Percentiles rank a stretch among this genome's conserved stretches.
Evolutionary conservation across 2,329 filamentous ascomycete genomes (phyloP).

Genomic region (Raffaelea arxii): DNA sequence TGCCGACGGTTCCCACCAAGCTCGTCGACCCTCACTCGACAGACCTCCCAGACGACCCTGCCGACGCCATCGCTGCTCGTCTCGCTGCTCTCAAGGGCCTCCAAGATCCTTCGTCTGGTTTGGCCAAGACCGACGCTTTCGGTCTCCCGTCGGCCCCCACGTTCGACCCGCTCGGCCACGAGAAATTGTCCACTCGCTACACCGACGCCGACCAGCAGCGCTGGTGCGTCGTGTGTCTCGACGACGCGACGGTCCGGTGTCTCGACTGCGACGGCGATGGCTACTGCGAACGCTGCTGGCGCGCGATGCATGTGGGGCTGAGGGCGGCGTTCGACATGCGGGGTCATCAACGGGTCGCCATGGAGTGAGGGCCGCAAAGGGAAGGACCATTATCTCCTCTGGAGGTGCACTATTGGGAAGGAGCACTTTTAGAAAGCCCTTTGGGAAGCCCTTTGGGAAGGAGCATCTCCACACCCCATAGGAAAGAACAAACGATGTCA

Average conservation of each 20-base stretch:
- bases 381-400: no score
- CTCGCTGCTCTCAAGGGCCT: conserved; percentile 40
- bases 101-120: conserved; percentile 10
- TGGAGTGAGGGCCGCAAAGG: no score
- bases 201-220: conserved; percentile 63
- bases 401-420: no score
- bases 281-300: conserved; percentile 73
- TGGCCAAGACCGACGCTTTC: conserved; percentile 23
- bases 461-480: no score
- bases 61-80: conserved; percentile 38
- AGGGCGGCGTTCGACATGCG: conserved; percentile 61
- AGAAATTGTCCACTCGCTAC: conserved; percentile 24
- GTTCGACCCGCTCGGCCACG: conserved; percentile 33
- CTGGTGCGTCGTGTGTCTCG: conserved; percentile 78
- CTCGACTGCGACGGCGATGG: conserved; percentile 61
- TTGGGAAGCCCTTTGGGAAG: no score
- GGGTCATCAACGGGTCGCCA: conserved; percentile 59
- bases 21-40: conserved; percentile 24
- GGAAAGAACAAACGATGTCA: no score
- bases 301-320: conserved; percentile 65
- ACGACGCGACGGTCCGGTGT: conserved; percentile 66
- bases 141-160: conserved; percentile 40
- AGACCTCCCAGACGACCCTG: conserved; percentile 21
- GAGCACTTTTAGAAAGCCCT: no score
- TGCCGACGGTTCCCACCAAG: conserved; percentile 37